These are phyloP conservation scores for Tillandsia leiboldiana DNA, from an alignment of 176 grass and related monocot species.

Conservation along the genomic window DNA sequence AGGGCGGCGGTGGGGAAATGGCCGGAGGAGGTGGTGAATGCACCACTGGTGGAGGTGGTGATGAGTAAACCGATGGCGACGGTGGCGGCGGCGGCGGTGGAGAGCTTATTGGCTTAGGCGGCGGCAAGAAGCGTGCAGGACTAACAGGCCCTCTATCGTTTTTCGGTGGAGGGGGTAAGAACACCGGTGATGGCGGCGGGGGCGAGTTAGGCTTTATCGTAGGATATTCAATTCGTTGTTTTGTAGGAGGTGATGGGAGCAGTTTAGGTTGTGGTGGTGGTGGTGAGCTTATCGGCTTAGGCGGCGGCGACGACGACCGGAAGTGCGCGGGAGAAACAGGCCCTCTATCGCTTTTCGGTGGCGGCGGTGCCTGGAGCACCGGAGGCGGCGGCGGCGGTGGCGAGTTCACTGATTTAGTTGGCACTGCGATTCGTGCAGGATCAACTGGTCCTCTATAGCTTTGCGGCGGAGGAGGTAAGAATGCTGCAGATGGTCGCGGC, in stretches of 20 bases:
- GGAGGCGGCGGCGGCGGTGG: not conserved
- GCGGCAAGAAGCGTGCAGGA: not conserved
- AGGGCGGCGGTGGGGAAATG: not conserved
- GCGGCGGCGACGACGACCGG: not conserved
- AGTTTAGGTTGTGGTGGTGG: not conserved
- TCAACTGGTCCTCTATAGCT: too few relatives aligned
- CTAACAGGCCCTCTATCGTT: too few relatives aligned
- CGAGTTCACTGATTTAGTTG: not conserved
- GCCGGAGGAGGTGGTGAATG: not conserved
- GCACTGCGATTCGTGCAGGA: not conserved
- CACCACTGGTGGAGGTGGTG: not conserved
- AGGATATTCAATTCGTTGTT: not conserved
- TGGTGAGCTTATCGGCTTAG: not conserved
- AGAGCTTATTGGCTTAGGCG: not conserved
- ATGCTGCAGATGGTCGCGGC: not conserved
- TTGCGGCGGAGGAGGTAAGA: too few relatives aligned
- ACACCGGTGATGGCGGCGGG: not conserved
- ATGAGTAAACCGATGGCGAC: not conserved
- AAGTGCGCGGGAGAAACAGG: not conserved
- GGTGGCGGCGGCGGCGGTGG: not conserved
- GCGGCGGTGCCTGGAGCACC: not conserved
- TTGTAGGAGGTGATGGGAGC: not conserved
- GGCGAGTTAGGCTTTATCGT: not conserved
- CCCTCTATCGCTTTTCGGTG: not conserved
- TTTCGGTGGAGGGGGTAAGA: not conserved